Base-by-base conservation (phyloP, 2,329 filamentous ascomycete species). In the Curvularia sp. region DNA sequence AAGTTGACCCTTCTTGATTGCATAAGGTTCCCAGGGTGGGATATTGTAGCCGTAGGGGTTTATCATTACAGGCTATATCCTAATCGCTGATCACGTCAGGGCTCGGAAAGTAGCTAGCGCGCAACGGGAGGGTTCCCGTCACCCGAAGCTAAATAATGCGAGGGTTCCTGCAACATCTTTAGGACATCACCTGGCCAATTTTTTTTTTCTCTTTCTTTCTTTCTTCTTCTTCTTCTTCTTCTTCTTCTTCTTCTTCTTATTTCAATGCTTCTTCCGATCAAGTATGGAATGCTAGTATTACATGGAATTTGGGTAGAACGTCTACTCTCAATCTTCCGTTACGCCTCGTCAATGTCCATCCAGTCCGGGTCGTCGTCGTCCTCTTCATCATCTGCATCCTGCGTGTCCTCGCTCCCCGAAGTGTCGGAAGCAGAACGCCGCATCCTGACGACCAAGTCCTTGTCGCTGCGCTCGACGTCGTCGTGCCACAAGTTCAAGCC, bases 381-480 rank as follows among this genome's bases (percentile, higher is more conserved):
- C 10, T 53, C 50, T n/a, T 53, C 56, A 12, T 46, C 52, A 2
- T 53, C 57, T 10, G 46, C 32, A 4, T 54, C 45, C 21, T 60
- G 49, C 32, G 52, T 53, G 5, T 53, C 36, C 28, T 49, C 50
- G 9, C 45, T 53, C 19, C 53, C 56, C 9, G 25, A 45, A 5
- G 49, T 51, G 8, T 45, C 41, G 3, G 41, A 43, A 1, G 45
- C 39, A 0, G 34, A 39, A 5, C 30, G 25, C 25, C 56, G 15
- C 8, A 57, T 60, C 23, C 64, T 64, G 19, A 55, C 57, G 3
- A 72, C 46, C 25, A 73, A 27, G 19, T 51, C 32, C 12, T 57
- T 54, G 30, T 71, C 57, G 34, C 70, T 69, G 21, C 39, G 49
- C 30, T 67, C 42, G 23, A 61, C 58, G 10, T 69, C 66, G 2